Evolutionary conservation across 768 basidiomycete genomes (phyloP), one percentile per base, ranked within the genome.

Genomic region (Russula dissimulans): DNA sequence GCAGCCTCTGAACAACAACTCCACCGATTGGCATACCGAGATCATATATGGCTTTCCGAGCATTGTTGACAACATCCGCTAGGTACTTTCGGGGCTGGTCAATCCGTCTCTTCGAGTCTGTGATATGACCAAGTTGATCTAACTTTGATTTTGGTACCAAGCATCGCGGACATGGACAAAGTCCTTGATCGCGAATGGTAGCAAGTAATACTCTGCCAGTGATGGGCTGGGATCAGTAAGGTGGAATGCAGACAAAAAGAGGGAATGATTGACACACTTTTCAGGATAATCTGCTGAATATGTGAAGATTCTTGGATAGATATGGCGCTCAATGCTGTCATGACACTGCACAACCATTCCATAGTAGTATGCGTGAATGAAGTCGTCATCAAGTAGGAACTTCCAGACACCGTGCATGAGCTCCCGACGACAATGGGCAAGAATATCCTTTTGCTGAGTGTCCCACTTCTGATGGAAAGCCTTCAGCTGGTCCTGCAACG

Each of bases 231-330:
- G 22, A 26, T 26, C 22, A 26, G 22, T 26, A 2, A 26, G 22
- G 1, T 2, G 22, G 22, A 46, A 5, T 8, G 3, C 4, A 29
- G 4, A 2, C 26, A 10, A 2, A 2, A 58, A 3, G 1, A 38
- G 7, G 36, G 36, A 4, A 5, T 8, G 1, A 38, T 7, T 22
- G 15, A 61, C 64, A 11, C 36, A 72, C 71, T 71, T 69, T 22
- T 70, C 69, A 0, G 69, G 70, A 54, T 71, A 71, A 49, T 59
- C 57, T 0, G 32, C 42, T 4, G 57, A 67, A 43, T 72, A 71
- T 6, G 61, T 66, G 49, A 70, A 69, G 2, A 72, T 45, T 1
- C 67, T 61, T 0, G 64, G 65, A 47, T 52, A 72, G 0, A 72
- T 12, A 0, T 66, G 65, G 0, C 68, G 59, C 2, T 9, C 18